These are phyloP conservation scores for Nasturtium officinale DNA, from an alignment of 345 rosid genomes.

Conservation along the genomic window DNA sequence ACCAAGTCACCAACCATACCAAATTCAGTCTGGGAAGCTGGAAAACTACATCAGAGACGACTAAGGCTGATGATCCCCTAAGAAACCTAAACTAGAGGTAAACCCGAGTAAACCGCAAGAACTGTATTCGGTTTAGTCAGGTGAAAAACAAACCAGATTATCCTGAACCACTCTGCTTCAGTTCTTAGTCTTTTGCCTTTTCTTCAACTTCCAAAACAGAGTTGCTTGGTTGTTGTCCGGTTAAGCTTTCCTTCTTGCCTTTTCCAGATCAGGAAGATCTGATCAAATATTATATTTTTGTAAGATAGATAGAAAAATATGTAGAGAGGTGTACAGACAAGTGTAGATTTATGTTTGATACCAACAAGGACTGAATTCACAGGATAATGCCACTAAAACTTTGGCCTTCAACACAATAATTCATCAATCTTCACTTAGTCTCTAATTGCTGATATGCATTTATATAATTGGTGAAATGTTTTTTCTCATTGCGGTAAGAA, in stretches of 20 bases:
- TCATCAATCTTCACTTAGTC: background rate
- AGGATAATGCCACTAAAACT: background rate
- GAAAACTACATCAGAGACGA: background rate
- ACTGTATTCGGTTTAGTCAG: background rate
- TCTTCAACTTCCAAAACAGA: slow-evolving; percentile 26
- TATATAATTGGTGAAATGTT: background rate
- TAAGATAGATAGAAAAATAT: background rate
- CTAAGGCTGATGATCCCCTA: background rate
- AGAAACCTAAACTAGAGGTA: slow-evolving; percentile 4
- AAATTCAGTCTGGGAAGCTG: background rate
- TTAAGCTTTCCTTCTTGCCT: slow-evolving; percentile 59
- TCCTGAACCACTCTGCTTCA: slow-evolving; percentile 28
- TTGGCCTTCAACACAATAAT: background rate
- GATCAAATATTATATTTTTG: slow-evolving; percentile 25
- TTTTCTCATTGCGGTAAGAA: background rate
- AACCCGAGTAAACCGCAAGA: slow-evolving; percentile 13
- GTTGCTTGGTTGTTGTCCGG: slow-evolving; percentile 27
- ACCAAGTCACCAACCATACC: background rate
- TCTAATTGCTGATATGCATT: slow-evolving; percentile 1
- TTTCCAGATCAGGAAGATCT: slow-evolving; percentile 98
- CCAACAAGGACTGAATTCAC: background rate
- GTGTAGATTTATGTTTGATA: background rate
- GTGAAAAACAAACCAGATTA: slow-evolving; percentile 5
- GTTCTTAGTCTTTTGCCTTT: slow-evolving; percentile 1
- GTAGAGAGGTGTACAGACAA: background rate